Evolutionary conservation across 2,329 filamentous ascomycete species (phyloP).

Genomic region (Nemania sp.): DNA sequence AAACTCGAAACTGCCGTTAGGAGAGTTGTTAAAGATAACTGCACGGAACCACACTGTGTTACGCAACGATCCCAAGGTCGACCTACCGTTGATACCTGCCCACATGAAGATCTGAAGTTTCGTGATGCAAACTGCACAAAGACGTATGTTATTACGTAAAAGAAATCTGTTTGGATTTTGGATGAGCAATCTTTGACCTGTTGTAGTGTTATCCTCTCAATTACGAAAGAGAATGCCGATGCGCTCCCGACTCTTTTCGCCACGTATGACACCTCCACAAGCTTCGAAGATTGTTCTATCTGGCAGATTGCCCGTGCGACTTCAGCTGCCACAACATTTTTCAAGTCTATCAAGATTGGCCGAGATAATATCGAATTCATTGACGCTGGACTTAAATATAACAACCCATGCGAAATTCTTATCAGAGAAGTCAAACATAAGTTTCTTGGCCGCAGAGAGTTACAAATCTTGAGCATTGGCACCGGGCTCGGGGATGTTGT

Average conservation of each 20-base stretch:
- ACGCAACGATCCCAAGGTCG: conserved; percentile 15
- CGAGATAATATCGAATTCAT: conserved; percentile 36
- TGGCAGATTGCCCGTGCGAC: conserved; percentile 39
- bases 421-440: conserved; percentile 34
- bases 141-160: conserved; percentile 34
- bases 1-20: conserved; percentile 33
- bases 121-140: conserved; percentile 31
- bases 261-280: conserved; percentile 33
- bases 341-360: conserved; percentile 37
- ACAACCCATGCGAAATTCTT: conserved; percentile 39
- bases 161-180: too few relatives aligned
- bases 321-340: conserved; percentile 37
- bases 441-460: conserved; percentile 24
- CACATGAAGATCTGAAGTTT: conserved; percentile 31
- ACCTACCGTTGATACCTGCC: conserved; percentile 23
- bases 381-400: conserved; percentile 39
- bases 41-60: conserved; percentile 23
- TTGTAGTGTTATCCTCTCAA: conserved; percentile 14
- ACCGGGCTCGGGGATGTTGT: conserved; percentile 33
- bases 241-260: conserved; percentile 34
- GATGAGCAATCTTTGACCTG: too few relatives aligned
- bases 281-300: conserved; percentile 31
- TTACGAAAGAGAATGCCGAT: conserved; percentile 37
- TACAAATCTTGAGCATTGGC: conserved; percentile 35
- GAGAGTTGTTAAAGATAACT: conserved; percentile 14